These are phyloP conservation scores for Falciphora oryzae DNA, from an alignment of 2,329 filamentous ascomycete species.

Conservation along the genomic window DNA sequence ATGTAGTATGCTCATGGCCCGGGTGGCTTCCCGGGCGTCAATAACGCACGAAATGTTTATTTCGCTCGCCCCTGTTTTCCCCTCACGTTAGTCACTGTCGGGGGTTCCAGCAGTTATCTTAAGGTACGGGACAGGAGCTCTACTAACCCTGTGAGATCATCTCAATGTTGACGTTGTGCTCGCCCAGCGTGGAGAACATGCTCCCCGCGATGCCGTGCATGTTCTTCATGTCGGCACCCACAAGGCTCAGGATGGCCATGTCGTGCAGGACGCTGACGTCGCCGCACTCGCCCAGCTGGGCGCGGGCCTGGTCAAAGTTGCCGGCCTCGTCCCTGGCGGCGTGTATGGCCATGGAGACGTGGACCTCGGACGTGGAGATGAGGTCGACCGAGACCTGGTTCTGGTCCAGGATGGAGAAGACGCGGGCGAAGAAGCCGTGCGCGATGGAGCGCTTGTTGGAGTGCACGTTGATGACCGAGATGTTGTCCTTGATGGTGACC, in stretches of 20 bases:
- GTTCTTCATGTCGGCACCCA: conserved; percentile 95
- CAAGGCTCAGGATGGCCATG: conserved; percentile 94
- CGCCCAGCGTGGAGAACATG: conserved; percentile 92
- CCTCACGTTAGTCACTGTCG: background rate
- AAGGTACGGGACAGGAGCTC: background rate
- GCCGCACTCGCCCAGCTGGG: conserved; percentile 73
- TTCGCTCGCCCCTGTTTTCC: conserved; percentile 76
- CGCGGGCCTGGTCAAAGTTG: conserved; percentile 60
- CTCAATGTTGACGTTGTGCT: conserved; percentile 94
- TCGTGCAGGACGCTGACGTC: conserved; percentile 84
- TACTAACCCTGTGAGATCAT: conserved; percentile 94
- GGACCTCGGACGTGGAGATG: conserved; percentile 93
- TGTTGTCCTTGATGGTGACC: conserved; percentile 95
- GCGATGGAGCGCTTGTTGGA: conserved; percentile 95
- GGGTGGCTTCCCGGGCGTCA: conserved; percentile 80
- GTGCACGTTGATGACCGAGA: conserved; percentile 96
- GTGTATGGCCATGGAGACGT: conserved; percentile 95
- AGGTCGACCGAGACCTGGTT: conserved; percentile 88
- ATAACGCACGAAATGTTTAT: conserved; percentile 99
- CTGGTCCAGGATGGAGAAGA: conserved; percentile 85
- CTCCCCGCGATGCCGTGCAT: conserved; percentile 89
- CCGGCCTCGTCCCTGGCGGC: conserved; percentile 52
- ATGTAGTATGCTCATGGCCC: conserved; percentile 93
- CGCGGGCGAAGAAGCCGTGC: conserved; percentile 90
- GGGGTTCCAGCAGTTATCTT: too few relatives aligned